Evolutionary conservation across 139 green algal species (phyloP), one percentile per base, ranked within the genome.

Genomic region (Parachlorella kessleri): DNA sequence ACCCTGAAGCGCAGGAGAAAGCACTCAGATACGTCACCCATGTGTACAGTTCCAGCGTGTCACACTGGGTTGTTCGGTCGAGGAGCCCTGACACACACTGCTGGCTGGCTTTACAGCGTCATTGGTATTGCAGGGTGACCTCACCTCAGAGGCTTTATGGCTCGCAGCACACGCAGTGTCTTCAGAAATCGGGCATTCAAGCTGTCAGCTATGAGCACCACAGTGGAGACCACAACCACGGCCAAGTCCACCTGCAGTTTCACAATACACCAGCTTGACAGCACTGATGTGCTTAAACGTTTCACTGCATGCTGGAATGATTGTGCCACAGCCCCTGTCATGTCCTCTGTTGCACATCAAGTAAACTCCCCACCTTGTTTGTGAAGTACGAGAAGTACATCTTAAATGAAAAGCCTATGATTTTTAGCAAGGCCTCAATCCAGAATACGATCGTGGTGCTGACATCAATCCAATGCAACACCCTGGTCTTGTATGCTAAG

Each of bases 351-450:
- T n/a, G n/a, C n/a, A n/a, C n/a, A n/a, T n/a, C n/a, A n/a, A n/a
- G n/a, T n/a, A n/a, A n/a, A n/a, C n/a, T n/a, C n/a, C 67, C 26
- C 42, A 89, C 83, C 77, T 88, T 85, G 75, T 94, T 94, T 38
- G 78, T 91, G 66, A 85, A 81, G 55, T 80, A 80, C 1, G 83
- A 66, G 40, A 95, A 88, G 85, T 97, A 97, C 23, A 72, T 65
- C 2, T 28, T 66, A 42, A 93, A 93, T 5, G 83, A 88, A 84
- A 91, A 94, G 9, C 90, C 91, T 38, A 95, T 81, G 23, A 89
- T 84, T 87, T 97, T 97, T 55, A 94, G 54, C 8, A 91, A 1
- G 26, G 80, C 83, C 85, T 97, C 91, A 3, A 89, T 26, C 3
- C 66, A 78, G 73, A 95, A 97, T 5, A 86, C 74, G 39, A 68